phyloP scores from a whole-genome alignment of 208 protist genomes.

The Leptomonas pyrrhocoris region DNA sequence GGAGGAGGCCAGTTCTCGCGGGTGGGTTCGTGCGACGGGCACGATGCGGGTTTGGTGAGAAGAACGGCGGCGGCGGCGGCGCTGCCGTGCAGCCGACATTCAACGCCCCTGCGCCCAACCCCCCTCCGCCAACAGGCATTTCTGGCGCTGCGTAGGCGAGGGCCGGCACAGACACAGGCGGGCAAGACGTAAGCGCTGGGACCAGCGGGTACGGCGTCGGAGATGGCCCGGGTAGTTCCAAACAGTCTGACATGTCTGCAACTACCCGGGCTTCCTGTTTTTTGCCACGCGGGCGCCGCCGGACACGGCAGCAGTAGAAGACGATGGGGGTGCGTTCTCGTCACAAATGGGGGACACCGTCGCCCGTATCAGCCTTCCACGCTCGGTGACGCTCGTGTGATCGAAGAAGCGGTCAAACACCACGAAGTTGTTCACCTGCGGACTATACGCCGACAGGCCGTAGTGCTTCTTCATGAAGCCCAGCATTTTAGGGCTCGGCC shows the following conservation, averaged over 20 bases:
- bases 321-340: not conserved
- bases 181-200: not conserved
- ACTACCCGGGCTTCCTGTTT: constrained; percentile 34
- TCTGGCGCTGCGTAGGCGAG: not conserved
- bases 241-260: not conserved
- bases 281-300: constrained; percentile 1
- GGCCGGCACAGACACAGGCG: not conserved
- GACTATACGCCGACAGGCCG: constrained; percentile 65
- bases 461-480: constrained; percentile 91
- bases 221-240: constrained; percentile 2
- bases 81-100: not conserved
- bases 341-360: not conserved
- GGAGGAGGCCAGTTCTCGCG: not conserved
- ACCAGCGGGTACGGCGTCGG: not conserved
- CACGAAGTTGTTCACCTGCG: constrained; percentile 94
- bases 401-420: constrained; percentile 92
- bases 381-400: constrained; percentile 50
- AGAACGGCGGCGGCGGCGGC: not conserved
- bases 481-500: constrained; percentile 91
- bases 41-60: not conserved
- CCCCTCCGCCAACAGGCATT: not conserved
- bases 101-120: too few relatives aligned
- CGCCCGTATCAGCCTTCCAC: constrained; percentile 39
- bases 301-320: not conserved
- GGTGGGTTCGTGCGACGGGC: too few relatives aligned